Percentiles rank a stretch among this genome's conserved stretches.
Conservation (phyloP, 1,284 basidiomycete genomes). For the Trametes polyzona region DNA sequence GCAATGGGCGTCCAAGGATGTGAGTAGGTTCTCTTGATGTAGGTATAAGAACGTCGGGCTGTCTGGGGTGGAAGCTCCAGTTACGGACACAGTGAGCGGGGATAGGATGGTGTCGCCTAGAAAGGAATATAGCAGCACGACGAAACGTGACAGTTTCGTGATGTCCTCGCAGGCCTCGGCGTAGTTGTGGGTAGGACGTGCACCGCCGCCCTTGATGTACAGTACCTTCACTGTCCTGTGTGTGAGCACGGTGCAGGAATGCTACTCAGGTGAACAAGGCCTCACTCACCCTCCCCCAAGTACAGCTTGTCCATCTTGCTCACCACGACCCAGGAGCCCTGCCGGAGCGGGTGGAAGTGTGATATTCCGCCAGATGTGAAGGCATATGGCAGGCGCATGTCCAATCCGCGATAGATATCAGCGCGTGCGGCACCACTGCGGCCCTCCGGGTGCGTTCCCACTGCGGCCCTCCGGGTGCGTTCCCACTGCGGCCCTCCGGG, state of each 20-base stretch:
- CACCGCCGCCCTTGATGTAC: not conserved
- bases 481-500: too few relatives aligned
- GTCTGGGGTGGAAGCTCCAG: not conserved
- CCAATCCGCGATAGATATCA: not conserved
- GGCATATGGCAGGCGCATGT: not conserved
- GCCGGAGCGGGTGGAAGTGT: not conserved
- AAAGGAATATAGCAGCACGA: not conserved
- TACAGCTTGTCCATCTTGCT: not conserved
- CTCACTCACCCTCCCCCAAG: constrained; percentile 3
- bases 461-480: too few relatives aligned
- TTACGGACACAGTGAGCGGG: not conserved
- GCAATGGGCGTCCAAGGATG: not conserved
- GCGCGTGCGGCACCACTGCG: not conserved
- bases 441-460: too few relatives aligned
- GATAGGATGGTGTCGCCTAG: not conserved
- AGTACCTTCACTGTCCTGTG: not conserved
- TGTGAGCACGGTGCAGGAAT: not conserved
- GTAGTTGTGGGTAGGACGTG: constrained; percentile 1
- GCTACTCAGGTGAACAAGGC: not conserved
- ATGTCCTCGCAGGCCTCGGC: not conserved
- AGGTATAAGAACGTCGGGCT: not conserved
- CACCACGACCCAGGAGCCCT: not conserved
- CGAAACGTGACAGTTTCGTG: not conserved
- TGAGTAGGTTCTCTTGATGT: constrained; percentile 1
- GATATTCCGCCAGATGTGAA: not conserved